These are phyloP conservation scores for Paramyrothecium roridum DNA, from an alignment of 2,329 filamentous ascomycete species.

Conservation along the genomic window DNA sequence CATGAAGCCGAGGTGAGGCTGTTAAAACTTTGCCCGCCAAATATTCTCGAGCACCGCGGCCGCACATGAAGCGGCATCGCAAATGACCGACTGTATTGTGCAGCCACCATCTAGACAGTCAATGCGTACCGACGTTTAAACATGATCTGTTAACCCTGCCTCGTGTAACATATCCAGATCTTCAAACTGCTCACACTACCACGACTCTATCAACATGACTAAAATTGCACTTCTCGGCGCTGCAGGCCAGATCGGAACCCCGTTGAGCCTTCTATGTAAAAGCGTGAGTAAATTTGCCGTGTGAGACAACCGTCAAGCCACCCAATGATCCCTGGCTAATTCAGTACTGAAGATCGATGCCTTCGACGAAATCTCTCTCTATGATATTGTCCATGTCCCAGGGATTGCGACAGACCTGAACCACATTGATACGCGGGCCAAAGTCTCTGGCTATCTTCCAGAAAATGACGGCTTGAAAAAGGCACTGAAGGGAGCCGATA, in stretches of 20 bases:
- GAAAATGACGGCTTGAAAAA: slow-evolving; percentile 59
- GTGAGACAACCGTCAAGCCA: not conserved
- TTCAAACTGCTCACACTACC: too few relatives aligned
- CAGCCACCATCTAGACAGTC: too few relatives aligned
- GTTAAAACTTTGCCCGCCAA: too few relatives aligned
- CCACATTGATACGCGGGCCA: slow-evolving; percentile 78
- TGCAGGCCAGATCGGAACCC: slow-evolving; percentile 5
- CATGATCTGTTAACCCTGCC: too few relatives aligned
- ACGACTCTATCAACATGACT: not conserved
- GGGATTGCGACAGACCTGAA: slow-evolving; percentile 76
- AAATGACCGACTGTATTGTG: too few relatives aligned
- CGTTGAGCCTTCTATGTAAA: slow-evolving; percentile 4
- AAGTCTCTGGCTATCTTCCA: slow-evolving; percentile 66
- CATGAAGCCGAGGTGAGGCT: too few relatives aligned
- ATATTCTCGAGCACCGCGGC: too few relatives aligned
- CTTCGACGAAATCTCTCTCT: slow-evolving; percentile 9
- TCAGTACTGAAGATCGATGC: not conserved
- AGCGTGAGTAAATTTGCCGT: not conserved
- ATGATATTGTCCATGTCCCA: slow-evolving; percentile 9
- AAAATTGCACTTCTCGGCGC: slow-evolving; percentile 4
- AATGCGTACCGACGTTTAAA: too few relatives aligned
- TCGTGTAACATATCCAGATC: too few relatives aligned
- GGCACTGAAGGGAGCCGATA: slow-evolving; percentile 64
- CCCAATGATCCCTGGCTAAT: not conserved
- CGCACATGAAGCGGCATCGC: too few relatives aligned